Base-by-base conservation (phyloP, 1,139 yeast genomes). In the Saccharomyces hybrid region DNA sequence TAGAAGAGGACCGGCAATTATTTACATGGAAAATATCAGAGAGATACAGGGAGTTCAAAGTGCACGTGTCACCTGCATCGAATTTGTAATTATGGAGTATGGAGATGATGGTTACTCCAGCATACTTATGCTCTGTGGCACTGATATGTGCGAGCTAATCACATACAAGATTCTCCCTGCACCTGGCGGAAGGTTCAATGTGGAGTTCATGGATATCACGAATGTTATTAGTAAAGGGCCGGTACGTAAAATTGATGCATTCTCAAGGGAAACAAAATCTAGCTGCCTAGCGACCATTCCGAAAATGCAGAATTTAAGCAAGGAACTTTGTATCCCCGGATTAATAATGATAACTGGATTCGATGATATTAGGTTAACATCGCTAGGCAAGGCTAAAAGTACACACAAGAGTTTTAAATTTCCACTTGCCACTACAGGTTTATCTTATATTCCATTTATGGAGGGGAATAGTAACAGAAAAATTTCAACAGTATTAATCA, bases 1-100 rank as follows among this genome's bases (percentile, higher is more conserved):
- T 70, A 77, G 89, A 55, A 77, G 97, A 57, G 96, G 95, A 0
- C 96, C 96, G 1, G 89, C 90, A 0, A 75, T 88, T 2, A 86
- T 91, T 31, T 80, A 76, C 62, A 78, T 82, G 59, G 83, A 77
- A n/a, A 71, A 73, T 38, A 58, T 73, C 11, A 63, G 58, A 26
- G 61, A 64, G 25, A 53, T 63, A 9, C 57, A 70, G 2, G 61
- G 60, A 5, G 53, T 57, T 53, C 55, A 62, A 57, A 58, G 71
- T 58, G 48, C 68, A 67, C 69, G 70, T 61, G 74, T 85, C 1
- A 86, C 96, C 0, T 68, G 79, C 1, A 70, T 88, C 55, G 93
- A 88, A 60, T 87, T 90, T 69, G 78, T 88, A 1, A 86, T 83
- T 50, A 79, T 83, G 82, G 87, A 79, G 52, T 69, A 70, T 44